Evolutionary conservation across 495 filamentous ascomycete genomes (phyloP).

Genomic region (Cladorrhinum samala): DNA sequence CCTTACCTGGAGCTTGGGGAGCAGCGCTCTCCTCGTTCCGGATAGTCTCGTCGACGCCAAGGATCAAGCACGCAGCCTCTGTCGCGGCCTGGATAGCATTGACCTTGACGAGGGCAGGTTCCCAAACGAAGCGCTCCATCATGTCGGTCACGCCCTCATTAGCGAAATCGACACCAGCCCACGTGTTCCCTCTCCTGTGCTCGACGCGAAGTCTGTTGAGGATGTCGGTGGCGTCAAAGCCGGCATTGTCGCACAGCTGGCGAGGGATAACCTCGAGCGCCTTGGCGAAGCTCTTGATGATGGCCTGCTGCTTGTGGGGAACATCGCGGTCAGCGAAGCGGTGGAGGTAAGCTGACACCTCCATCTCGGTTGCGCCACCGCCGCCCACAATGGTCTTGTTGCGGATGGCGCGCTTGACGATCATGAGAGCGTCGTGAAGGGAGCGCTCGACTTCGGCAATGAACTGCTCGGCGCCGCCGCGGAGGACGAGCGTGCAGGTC

Average conservation of each 20-base stretch:
- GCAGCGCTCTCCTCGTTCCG: conserved; percentile 86
- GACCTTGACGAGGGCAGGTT: conserved; percentile 90
- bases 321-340: conserved; percentile 86
- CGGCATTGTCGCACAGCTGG: conserved; percentile 96
- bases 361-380: conserved; percentile 95
- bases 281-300: conserved; percentile 97
- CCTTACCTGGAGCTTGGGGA: conserved; percentile 69
- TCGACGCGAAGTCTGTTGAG: conserved; percentile 91
- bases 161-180: conserved; percentile 93
- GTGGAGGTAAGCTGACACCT: conserved; percentile 87
- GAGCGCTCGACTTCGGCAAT: conserved; percentile 97
- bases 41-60: conserved; percentile 96
- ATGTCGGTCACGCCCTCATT: conserved; percentile 90
- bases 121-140: conserved; percentile 92
- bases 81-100: conserved; percentile 96
- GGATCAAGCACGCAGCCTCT: conserved; percentile 88
- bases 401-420: conserved; percentile 93
- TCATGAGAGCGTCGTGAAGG: conserved; percentile 98
- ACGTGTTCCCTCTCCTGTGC: conserved; percentile 82
- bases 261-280: conserved; percentile 94
- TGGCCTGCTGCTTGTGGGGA: conserved; percentile 88
- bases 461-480: conserved; percentile 97
- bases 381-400: conserved; percentile 92
- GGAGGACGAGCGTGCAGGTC: conserved; percentile 92
- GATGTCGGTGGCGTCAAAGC: conserved; percentile 96